Percentiles rank a stretch among this genome's conserved stretches.
Conservation (phyloP, 2,329 filamentous ascomycete species). For the Apiospora marii region DNA sequence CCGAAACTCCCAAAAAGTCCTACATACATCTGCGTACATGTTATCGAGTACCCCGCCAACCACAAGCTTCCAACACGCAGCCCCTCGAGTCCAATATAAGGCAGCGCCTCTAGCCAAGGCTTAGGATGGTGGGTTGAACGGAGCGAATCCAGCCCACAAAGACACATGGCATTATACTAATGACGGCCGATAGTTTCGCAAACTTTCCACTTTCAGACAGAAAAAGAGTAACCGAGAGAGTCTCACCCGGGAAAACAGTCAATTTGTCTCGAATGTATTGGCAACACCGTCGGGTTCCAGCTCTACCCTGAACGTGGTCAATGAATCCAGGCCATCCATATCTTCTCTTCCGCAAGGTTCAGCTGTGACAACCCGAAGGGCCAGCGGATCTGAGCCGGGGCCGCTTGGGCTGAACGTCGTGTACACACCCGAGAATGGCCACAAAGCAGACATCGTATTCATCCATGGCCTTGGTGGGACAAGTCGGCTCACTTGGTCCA, state of each 20-base stretch:
- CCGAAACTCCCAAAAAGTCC: neutral
- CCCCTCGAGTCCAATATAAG: neutral
- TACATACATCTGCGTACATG: neutral
- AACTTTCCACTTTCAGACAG: slow-evolving; percentile 20
- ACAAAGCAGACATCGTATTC: slow-evolving; percentile 41
- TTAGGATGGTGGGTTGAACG: neutral
- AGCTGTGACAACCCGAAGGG: neutral
- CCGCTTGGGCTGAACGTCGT: slow-evolving; percentile 32
- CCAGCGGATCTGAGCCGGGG: slow-evolving; percentile 9
- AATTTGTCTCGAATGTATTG: neutral
- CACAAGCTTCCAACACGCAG: neutral
- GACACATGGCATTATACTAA: neutral
- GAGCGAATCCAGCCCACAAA: neutral
- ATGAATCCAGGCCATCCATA: no score
- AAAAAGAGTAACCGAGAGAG: neutral
- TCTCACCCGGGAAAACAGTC: neutral
- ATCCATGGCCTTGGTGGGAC: slow-evolving; percentile 46
- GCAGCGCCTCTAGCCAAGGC: neutral
- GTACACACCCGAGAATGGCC: slow-evolving; percentile 31
- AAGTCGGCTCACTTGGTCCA: slow-evolving; percentile 42
- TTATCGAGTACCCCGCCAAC: neutral
- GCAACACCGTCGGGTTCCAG: neutral
- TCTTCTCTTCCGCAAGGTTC: no score
- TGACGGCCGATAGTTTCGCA: slow-evolving; percentile 10
- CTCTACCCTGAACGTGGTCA: no score